These are phyloP conservation scores for Hymenoscyphus albidus DNA, from an alignment of 2,329 filamentous ascomycete genomes.

Conservation along the genomic window DNA sequence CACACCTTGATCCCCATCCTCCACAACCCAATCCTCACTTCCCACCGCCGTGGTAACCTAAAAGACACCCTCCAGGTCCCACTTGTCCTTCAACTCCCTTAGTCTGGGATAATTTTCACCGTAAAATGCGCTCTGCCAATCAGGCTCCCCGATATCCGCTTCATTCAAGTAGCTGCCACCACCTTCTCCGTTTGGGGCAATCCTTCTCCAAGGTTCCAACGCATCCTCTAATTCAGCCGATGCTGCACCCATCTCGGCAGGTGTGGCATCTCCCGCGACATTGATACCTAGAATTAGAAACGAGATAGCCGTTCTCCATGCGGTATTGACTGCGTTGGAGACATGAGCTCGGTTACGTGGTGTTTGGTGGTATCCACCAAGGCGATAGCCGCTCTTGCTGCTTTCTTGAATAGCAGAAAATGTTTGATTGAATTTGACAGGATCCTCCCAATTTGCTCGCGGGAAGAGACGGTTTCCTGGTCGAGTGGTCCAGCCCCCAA, in stretches of 20 bases:
- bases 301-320: conserved; percentile 23
- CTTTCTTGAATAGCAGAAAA: conserved; percentile 34
- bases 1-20: conserved; percentile 17
- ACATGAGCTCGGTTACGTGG: conserved; percentile 20
- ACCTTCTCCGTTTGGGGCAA: conserved; percentile 25
- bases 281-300: conserved; percentile 19
- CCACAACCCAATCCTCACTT: conserved; percentile 33
- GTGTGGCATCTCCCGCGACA: conserved; percentile 35
- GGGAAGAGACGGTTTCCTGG: conserved; percentile 42
- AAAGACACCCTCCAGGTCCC: conserved; percentile 44
- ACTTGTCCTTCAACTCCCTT: conserved; percentile 45
- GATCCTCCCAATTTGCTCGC: conserved; percentile 36
- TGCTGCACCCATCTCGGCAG: conserved; percentile 43
- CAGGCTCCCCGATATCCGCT: conserved; percentile 42
- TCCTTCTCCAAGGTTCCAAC: conserved; percentile 18
- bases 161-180: conserved; percentile 47
- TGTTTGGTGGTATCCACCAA: conserved; percentile 31
- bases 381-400: conserved; percentile 35
- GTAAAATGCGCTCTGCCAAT: conserved; percentile 35
- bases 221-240: conserved; percentile 32
- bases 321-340: conserved; percentile 38
- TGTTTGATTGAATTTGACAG: conserved; percentile 24
- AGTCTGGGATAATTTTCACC: conserved; percentile 37
- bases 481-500: conserved; percentile 32
- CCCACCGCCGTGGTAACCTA: conserved; percentile 24